Evolutionary conservation across 306 rosid species (phyloP), one percentile per base, ranked within the genome.

Genomic region (Hippophae tibetana): DNA sequence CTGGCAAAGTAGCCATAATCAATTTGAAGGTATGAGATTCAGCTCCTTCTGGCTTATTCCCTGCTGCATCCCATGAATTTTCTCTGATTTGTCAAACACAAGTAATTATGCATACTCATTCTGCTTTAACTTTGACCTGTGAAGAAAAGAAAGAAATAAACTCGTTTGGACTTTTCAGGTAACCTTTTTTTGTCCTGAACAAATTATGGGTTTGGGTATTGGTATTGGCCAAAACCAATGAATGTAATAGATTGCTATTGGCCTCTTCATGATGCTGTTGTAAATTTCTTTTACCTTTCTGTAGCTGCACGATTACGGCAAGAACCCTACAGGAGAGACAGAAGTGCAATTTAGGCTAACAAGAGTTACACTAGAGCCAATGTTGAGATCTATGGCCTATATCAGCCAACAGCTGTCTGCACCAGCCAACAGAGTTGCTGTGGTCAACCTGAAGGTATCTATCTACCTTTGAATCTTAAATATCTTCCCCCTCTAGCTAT

Each of bases 261-360:
- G 38, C 46, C 56, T 56, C 56, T 11, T 51, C 76, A 53, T 74
- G 72, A 60, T 57, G 43, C 46, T 61, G 53, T 54, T 70, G 63
- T 72, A 57, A 66, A 57, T 43, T 69, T 60, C 14, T 46, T 62
- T 53, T 52, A 52, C 58, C 40, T 70, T 42, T 10, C 10, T 63
- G 68, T 60, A 87, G 95, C 82, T 87, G 66, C 85, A 79, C 77
- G 95, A 87, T 72, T 87, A 71, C 72, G 83, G 82, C 44, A 74
- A 79, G 69, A 78, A 70, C 54, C 84, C 83, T 49, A 54, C 66
- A 3, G 86, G 85, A 56, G 92, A 84, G 79, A 75, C 78, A 43
- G 83, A 81, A 67, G 83, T 87, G 57, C 92, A 87, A 63, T 84
- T 84, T 65, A 74, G 85, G 73, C 74, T 84, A 57, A 79, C 92